Base-by-base conservation (phyloP, 768 basidiomycete genomes). In the Psilocybe subaeruginosa region DNA sequence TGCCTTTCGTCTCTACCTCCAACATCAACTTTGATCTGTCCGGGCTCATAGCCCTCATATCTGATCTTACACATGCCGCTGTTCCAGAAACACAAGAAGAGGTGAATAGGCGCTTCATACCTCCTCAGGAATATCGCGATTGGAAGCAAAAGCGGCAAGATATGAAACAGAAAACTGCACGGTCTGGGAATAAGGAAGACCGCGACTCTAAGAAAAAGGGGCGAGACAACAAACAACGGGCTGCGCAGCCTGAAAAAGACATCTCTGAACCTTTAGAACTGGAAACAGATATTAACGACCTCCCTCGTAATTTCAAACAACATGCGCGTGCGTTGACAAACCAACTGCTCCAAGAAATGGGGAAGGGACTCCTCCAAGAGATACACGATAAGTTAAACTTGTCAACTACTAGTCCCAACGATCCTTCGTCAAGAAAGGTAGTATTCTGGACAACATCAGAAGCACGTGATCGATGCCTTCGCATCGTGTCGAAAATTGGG, bases 401-500 rank as follows among this genome's bases (percentile, higher is more conserved):
- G 4, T 41, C 52, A 5, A 17, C 54, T 37, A 27, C 61, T 3
- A 23, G 30, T 4, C 27, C 16, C 14, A 46, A 50, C 30, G 50
- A 27, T 33, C 39, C 11, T 8, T 43, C 23, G 45, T 31, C 55
- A 19, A 8, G 60, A 11, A 62, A 71, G 1, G 77, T 91, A 6
- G 79, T 83, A 49, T 93, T 95, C 62, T 97, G 92, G 91, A 88
- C 91, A 4, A 95, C 93, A 0, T 70, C 73, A 0, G 93, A 95
- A 70, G 93, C 92, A 0, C 83, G 84, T 46, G 82, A 85, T 52
- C 83, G 93, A 4, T 90, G 88, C 66, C 74, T 89, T 17, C 80
- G 85, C n/a, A 95, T 96, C 58, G 86, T 93, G 3, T 78, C 80
- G 37, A 92, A 91, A 70, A 92, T 97, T 39, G 93, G 92, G 1